phyloP scores from a whole-genome alignment of 2,329 filamentous ascomycete genomes.

The Diaporthe destruens region DNA sequence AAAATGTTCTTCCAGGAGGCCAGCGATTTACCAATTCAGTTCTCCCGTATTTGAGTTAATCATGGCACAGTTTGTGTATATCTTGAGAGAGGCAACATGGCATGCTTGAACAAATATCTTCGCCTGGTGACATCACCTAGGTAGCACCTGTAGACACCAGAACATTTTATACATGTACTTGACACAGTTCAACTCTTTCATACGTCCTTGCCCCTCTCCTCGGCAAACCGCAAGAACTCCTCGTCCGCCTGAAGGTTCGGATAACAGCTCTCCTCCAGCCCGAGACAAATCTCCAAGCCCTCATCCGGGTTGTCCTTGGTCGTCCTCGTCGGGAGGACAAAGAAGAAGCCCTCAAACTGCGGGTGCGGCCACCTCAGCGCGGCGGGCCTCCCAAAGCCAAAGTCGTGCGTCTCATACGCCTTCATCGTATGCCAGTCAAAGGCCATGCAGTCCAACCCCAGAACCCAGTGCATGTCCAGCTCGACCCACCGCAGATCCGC shows the following conservation, averaged over 20 bases:
- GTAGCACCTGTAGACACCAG: neutral
- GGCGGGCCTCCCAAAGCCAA: conserved; percentile 48
- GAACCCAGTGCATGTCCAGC: conserved; percentile 45
- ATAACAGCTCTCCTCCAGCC: conserved; percentile 37
- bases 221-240: conserved; percentile 30
- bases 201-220: conserved; percentile 33
- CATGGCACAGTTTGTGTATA: too few species aligned
- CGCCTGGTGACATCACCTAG: neutral
- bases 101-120: neutral
- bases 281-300: conserved; percentile 31
- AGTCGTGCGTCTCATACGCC: conserved; percentile 47
- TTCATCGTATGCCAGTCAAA: conserved; percentile 48
- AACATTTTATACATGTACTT: too few species aligned
- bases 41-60: too few species aligned
- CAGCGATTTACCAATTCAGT: neutral
- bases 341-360: conserved; percentile 38
- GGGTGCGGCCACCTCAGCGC: conserved; percentile 36
- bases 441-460: conserved; percentile 47
- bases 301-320: conserved; percentile 23
- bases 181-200: conserved; percentile 1
- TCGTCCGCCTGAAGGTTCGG: conserved; percentile 31
- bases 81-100: neutral
- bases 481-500: conserved; percentile 46
- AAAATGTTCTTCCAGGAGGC: neutral
- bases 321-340: conserved; percentile 24